phyloP scores from a whole-genome alignment of 2,329 filamentous ascomycete species.

The Talaromyces funiculosus region DNA sequence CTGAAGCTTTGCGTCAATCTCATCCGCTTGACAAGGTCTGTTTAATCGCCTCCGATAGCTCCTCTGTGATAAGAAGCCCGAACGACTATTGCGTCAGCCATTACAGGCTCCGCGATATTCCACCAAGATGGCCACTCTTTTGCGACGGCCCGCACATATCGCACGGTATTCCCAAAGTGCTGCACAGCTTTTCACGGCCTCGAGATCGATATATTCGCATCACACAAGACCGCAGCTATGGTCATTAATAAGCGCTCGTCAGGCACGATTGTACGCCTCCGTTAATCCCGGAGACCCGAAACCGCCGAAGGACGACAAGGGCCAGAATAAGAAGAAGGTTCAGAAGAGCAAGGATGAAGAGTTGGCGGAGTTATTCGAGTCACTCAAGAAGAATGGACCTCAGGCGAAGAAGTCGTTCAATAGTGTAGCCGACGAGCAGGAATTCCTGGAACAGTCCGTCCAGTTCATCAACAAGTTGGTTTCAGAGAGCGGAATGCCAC shows the following conservation, averaged over 20 bases:
- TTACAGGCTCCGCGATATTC: slow-evolving; percentile 25
- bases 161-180: slow-evolving; percentile 57
- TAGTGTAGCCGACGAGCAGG: slow-evolving; percentile 43
- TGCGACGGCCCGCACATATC: slow-evolving; percentile 62
- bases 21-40: neutral
- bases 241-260: slow-evolving; percentile 29
- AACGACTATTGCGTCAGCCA: slow-evolving; percentile 16
- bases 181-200: slow-evolving; percentile 48
- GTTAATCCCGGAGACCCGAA: slow-evolving; percentile 41
- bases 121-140: slow-evolving; percentile 57
- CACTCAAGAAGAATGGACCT: slow-evolving; percentile 5
- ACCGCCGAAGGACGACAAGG: slow-evolving; percentile 33
- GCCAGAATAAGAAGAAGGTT: slow-evolving; percentile 12
- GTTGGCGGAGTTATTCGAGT: slow-evolving; percentile 3
- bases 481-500: neutral
- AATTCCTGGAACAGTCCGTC: slow-evolving; percentile 14
- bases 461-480: neutral
- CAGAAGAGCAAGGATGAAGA: slow-evolving; percentile 8
- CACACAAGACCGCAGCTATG: slow-evolving; percentile 35
- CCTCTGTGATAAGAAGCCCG: neutral
- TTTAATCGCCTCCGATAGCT: neutral
- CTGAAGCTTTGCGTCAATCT: neutral
- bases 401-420: slow-evolving; percentile 36
- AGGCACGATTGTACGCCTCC: slow-evolving; percentile 39
- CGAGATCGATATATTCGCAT: slow-evolving; percentile 41